Evolutionary conservation across 345 rosid genomes (phyloP).

Genomic region (Trapa incisa): DNA sequence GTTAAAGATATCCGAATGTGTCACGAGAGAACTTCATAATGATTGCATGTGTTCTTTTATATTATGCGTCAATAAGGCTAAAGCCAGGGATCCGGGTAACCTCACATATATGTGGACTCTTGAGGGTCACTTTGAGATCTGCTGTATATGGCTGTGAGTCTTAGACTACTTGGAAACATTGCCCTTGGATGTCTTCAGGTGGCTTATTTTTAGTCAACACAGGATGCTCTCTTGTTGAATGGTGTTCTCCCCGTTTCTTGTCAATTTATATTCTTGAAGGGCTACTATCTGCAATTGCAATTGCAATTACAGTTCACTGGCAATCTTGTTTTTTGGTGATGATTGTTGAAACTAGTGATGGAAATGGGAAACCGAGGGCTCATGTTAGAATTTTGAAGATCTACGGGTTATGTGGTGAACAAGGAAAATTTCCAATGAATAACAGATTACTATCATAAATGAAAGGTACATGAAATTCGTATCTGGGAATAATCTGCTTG

Average conservation of each 20-base stretch:
- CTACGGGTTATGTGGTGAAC: no score
- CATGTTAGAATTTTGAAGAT: no score
- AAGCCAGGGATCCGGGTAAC: neutral
- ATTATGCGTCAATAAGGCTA: neutral
- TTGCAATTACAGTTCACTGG: no score
- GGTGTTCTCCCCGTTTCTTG: neutral
- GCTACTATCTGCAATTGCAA: neutral
- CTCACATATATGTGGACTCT: neutral
- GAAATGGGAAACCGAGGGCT: no score
- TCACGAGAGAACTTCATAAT: neutral
- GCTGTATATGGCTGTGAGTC: neutral
- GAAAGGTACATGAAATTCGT: neutral
- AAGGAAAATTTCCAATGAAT: neutral
- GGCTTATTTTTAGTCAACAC: neutral
- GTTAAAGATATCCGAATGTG: constrained; percentile 5
- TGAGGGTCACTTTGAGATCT: neutral
- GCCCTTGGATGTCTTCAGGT: neutral
- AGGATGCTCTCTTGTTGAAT: neutral
- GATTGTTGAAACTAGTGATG: no score
- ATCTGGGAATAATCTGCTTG: neutral
- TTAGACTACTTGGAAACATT: neutral
- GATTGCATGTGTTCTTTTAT: neutral
- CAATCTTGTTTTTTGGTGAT: no score
- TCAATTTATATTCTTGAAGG: neutral
- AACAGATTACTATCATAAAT: neutral